These are phyloP conservation scores for Beauveria varroae DNA, from an alignment of 2,329 filamentous ascomycete species.

Conservation along the genomic window DNA sequence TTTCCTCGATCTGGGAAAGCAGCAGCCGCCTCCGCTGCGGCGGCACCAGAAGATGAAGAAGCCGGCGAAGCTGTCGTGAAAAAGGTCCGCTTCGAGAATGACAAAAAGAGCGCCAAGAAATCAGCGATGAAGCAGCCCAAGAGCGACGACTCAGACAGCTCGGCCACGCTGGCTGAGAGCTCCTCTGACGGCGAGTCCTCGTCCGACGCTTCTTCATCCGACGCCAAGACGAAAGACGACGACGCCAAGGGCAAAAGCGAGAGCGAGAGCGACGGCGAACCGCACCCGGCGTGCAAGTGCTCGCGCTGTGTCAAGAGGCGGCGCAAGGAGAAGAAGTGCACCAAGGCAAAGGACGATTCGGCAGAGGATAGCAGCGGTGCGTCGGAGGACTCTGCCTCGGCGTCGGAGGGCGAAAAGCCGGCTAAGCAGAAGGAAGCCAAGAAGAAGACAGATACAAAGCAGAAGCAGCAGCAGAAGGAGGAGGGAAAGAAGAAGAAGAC, in stretches of 20 bases:
- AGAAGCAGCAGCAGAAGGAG: conserved; percentile 11
- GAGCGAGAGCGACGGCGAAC: neutral
- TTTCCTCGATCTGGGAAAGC: conserved; percentile 34
- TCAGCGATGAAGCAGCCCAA: conserved; percentile 30
- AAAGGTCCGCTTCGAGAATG: conserved; percentile 36
- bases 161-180: conserved; percentile 12
- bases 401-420: neutral
- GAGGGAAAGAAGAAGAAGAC: conserved; percentile 10
- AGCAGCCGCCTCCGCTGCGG: conserved; percentile 1
- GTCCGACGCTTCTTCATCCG: conserved; percentile 11
- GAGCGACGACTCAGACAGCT: conserved; percentile 17
- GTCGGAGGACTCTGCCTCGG: neutral
- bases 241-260: neutral
- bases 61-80: conserved; percentile 22
- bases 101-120: conserved; percentile 20
- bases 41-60: conserved; percentile 10
- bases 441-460: conserved; percentile 7
- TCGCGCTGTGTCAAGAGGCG: neutral
- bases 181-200: conserved; percentile 7
- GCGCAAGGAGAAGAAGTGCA: neutral
- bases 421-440: neutral
- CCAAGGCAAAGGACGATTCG: neutral
- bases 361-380: neutral
- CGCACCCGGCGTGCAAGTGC: conserved; percentile 7
- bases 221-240: conserved; percentile 14